Conservation (phyloP, 371 early-diverging fungal species). For the Amoeboradix gromovi region DNA sequence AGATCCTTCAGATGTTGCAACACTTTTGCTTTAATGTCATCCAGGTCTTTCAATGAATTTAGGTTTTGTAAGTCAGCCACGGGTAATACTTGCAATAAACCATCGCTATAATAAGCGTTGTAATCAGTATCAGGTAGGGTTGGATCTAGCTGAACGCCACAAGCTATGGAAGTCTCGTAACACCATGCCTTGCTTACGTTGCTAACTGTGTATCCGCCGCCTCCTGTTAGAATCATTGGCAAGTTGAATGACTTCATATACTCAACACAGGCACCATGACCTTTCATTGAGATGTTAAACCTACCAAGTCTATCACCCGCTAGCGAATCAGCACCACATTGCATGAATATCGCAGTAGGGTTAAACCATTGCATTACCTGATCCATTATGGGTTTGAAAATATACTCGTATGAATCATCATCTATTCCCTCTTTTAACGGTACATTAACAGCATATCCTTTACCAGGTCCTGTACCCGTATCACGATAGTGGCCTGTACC, state of each 20-base stretch:
- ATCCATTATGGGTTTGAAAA: conserved; percentile 36
- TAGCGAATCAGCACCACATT: conserved; percentile 86
- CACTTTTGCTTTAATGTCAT: neutral
- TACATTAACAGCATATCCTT: conserved; percentile 59
- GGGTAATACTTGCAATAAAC: conserved; percentile 2
- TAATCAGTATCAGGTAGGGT: conserved; percentile 10
- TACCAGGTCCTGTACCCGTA: conserved; percentile 36
- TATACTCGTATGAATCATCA: conserved; percentile 42
- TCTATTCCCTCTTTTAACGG: conserved; percentile 69
- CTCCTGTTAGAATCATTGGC: conserved; percentile 60
- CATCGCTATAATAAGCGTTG: conserved; percentile 10
- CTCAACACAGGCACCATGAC: conserved; percentile 63
- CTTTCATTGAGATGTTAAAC: conserved; percentile 59
- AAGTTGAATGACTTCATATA: conserved; percentile 48
- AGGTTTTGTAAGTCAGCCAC: neutral
- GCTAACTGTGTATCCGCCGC: conserved; percentile 76
- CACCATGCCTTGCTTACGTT: conserved; percentile 85
- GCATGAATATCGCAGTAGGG: conserved; percentile 59
- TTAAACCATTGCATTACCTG: conserved; percentile 40
- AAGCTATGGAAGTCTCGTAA: conserved; percentile 78
- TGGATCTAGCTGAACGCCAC: conserved; percentile 33
- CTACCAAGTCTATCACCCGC: conserved; percentile 65
- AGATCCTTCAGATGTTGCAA: neutral
- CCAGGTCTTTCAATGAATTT: neutral
- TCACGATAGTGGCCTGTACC: conserved; percentile 63